A percentile compares a stretch with the other conserved stretches of the same genome.
Conservation (phyloP, 441 rosid genomes). For the Pelargonium fulgidum region DNA sequence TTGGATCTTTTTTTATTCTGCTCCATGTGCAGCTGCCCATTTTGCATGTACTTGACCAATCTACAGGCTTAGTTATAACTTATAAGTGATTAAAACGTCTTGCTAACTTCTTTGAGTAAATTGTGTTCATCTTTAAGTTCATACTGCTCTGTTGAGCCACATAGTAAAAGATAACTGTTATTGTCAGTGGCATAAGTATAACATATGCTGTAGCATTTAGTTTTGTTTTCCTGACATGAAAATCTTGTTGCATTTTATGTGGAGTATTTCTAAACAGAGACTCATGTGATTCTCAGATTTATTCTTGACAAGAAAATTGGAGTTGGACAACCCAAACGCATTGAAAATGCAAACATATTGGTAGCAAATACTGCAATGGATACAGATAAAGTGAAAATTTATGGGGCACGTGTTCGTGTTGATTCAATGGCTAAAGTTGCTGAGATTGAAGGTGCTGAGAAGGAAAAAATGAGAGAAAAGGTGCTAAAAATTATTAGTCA, state of each 20-base stretch:
- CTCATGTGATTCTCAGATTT: slow-evolving; percentile 46
- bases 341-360: slow-evolving; percentile 91
- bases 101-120: neutral
- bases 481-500: slow-evolving; percentile 87
- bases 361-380: slow-evolving; percentile 99
- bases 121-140: neutral
- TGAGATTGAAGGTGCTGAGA: slow-evolving; percentile 95
- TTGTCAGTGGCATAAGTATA: neutral
- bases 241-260: neutral
- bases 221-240: neutral
- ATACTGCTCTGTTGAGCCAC: neutral
- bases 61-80: neutral
- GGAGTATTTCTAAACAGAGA: neutral
- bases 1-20: neutral
- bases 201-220: neutral
- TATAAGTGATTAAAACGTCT: neutral
- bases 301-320: slow-evolving; percentile 99
- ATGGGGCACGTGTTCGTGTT: slow-evolving; percentile 98
- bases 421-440: slow-evolving; percentile 94
- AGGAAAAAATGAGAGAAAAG: slow-evolving; percentile 94
- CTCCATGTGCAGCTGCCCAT: neutral
- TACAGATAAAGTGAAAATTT: slow-evolving; percentile 95
- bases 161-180: neutral
- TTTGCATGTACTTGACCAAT: neutral
- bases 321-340: slow-evolving; percentile 89